phyloP scores from a whole-genome alignment of 1,139 yeast genomes.

The Diutina pseudorugosa region DNA sequence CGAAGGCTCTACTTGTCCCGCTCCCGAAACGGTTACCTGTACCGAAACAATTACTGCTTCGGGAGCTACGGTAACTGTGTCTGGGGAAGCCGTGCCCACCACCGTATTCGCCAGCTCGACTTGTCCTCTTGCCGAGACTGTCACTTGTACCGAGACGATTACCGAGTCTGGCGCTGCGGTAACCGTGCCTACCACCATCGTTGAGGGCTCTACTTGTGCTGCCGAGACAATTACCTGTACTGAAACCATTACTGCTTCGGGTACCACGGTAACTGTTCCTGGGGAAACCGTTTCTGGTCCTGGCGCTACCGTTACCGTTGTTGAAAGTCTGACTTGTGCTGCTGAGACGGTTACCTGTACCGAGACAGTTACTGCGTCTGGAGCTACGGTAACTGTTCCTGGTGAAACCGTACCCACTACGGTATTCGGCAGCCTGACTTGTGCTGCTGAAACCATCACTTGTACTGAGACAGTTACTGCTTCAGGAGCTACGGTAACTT shows the following conservation, averaged over 20 bases:
- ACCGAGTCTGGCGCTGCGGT: too few relatives aligned
- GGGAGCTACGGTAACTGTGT: not conserved
- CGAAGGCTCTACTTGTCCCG: not conserved
- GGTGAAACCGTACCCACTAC: not conserved
- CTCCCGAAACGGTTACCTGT: not conserved
- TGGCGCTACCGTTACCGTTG: not conserved
- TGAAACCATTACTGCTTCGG: not conserved
- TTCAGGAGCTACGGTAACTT: not conserved
- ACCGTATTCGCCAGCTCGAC: too few relatives aligned
- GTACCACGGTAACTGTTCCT: not conserved
- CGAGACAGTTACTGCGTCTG: too few relatives aligned
- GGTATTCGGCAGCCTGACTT: not conserved
- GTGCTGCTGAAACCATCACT: not conserved
- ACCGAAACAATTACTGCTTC: not conserved
- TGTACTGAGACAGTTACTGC: not conserved
- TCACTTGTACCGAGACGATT: not conserved
- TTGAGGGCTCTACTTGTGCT: not conserved
- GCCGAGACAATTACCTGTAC: not conserved
- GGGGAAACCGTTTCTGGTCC: not conserved
- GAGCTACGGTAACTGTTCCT: not conserved
- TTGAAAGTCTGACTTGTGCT: not conserved
- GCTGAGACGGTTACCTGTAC: not conserved
- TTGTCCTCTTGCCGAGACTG: not conserved
- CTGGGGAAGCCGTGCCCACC: not conserved
- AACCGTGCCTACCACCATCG: too few relatives aligned